Evolutionary conservation across 2,329 filamentous ascomycete genomes (phyloP).

Genomic region (Mycocentrospora acerina): DNA sequence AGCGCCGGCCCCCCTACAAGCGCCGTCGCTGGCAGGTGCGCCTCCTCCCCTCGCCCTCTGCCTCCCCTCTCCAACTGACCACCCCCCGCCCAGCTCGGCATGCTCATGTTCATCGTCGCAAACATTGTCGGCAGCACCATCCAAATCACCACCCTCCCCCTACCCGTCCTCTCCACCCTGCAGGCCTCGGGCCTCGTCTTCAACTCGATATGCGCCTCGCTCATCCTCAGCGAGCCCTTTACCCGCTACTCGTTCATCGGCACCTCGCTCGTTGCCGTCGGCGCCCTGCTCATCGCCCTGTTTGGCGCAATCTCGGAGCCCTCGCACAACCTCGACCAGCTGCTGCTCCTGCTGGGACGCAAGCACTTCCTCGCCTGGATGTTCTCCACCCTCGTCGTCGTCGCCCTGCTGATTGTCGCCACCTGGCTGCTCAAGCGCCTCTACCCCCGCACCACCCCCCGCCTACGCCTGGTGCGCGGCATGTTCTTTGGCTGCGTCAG

Average conservation of each 20-base stretch:
- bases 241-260: conserved; percentile 90
- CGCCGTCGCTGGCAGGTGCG: conserved; percentile 94
- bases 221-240: conserved; percentile 91
- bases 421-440: conserved; percentile 41
- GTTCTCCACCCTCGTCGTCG: conserved; percentile 72
- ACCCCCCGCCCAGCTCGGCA: too few relatives aligned
- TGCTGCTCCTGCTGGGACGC: conserved; percentile 73
- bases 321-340: conserved; percentile 80
- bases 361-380: conserved; percentile 87
- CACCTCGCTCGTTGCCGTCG: conserved; percentile 81
- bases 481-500: conserved; percentile 85
- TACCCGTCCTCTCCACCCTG: conserved; percentile 91
- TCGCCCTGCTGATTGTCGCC: conserved; percentile 64
- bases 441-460: conserved; percentile 53
- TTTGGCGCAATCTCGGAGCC: conserved; percentile 95
- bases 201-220: conserved; percentile 94
- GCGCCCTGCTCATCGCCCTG: conserved; percentile 87
- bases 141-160: conserved; percentile 91
- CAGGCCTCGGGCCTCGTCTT: conserved; percentile 93
- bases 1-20: conserved; percentile 82
- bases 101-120: conserved; percentile 94
- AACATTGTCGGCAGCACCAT: conserved; percentile 95
- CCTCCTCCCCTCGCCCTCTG: too few relatives aligned
- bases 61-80: too few relatives aligned
- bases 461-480: conserved; percentile 75